Evolutionary conservation across 345 rosid species (phyloP), one percentile per base, ranked within the genome.

Genomic region (Salix koriyanagi): DNA sequence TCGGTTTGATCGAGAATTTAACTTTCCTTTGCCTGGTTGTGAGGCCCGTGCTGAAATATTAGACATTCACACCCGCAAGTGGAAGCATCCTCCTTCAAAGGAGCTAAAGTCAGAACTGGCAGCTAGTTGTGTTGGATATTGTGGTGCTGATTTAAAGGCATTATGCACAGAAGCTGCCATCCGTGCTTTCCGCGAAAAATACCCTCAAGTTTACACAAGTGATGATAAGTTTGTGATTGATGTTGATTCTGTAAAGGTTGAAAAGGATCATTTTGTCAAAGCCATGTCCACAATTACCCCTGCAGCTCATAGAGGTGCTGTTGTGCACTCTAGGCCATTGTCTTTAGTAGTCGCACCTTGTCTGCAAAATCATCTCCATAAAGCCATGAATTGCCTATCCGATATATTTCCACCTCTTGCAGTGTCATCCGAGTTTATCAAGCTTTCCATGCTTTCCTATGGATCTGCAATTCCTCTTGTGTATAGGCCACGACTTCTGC

Each of bases 131-230:
- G 97, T 96, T 21, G 99, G 98, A 76, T 96, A 93, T 81, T 96
- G 99, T 85, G 99, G 99, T 86, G 99, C 99, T 78, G 99, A 96
- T 89, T 84, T 96, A 61, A 96, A 94, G 84, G 98, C 99, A 52
- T 73, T 96, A 76, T 93, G 98, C 83, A 96, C 99, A 79, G 99
- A 96, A 88, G 97, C 99, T 84, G 99, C 99, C 77, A 96, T 96
- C 79, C 92, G 92, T 71, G 97, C 99, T 72, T 96, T 96, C 79
- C 97, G 99, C 79, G 98, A 96, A 86, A 96, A 89, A 80, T 96
- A 94, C 79, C 99, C 99, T 74, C 99, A 96, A 85, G 99, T 96
- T 75, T 96, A 96, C 88, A 96, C 97, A 7, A 91, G 98, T 77
- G 98, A 93, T 82, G 99, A 96, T 84, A 93, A 94, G 83, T 93